phyloP scores from a whole-genome alignment of 192 early-diverging fungal species.

The Podochytrium sp. region DNA sequence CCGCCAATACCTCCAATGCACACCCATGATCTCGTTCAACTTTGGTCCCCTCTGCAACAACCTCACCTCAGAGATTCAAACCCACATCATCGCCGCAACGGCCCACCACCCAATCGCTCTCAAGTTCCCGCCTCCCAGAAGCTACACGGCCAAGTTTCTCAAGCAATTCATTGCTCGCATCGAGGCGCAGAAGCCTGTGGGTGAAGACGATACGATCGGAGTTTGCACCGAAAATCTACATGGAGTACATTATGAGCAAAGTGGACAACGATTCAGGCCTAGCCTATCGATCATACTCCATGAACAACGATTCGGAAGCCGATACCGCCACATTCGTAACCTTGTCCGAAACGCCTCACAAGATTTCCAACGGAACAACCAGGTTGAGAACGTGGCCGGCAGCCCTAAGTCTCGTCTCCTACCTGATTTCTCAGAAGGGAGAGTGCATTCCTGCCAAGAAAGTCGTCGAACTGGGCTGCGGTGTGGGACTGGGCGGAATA shows the following conservation, averaged over 20 bases:
- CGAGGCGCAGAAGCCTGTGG: neutral
- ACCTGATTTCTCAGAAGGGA: constrained; percentile 34
- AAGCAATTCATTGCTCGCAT: constrained; percentile 13
- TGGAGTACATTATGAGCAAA: neutral
- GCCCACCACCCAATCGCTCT: constrained; percentile 3
- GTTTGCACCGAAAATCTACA: constrained; percentile 23
- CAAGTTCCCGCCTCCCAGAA: neutral
- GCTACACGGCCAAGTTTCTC: constrained; percentile 8
- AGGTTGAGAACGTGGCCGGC: constrained; percentile 70
- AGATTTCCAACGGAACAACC: constrained; percentile 64
- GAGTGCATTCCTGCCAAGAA: neutral
- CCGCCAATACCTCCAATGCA: constrained; percentile 15
- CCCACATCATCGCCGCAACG: neutral
- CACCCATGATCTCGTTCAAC: neutral
- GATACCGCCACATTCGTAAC: constrained; percentile 29
- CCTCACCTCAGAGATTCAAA: neutral
- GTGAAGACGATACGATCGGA: neutral
- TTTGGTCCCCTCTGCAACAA: neutral
- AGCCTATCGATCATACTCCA: neutral
- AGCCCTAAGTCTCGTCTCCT: constrained; percentile 56
- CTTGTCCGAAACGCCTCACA: constrained; percentile 53
- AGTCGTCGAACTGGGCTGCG: constrained; percentile 48
- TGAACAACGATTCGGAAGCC: neutral
- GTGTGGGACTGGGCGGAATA: constrained; percentile 40
- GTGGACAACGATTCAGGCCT: neutral